Conservation (phyloP, 805 yeast species). For the Zygosaccharomyces rouxii region DNA sequence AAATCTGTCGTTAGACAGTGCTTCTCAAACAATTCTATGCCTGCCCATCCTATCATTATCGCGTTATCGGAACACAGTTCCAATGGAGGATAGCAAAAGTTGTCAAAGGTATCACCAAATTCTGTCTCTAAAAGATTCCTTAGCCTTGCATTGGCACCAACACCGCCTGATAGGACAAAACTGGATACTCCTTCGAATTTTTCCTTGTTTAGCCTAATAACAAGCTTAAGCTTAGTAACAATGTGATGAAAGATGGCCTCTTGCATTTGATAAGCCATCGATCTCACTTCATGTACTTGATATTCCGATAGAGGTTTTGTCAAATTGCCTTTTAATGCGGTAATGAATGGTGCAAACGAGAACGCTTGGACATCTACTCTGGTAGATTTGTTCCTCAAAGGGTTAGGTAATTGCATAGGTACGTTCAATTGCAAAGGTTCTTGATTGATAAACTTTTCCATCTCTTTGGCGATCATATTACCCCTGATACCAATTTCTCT, state of each 20-base stretch:
- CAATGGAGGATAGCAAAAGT: conserved; percentile 63
- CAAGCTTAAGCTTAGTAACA: conserved; percentile 50
- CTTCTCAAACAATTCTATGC: conserved; percentile 74
- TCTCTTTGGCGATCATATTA: conserved; percentile 78
- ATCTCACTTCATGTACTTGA: conserved; percentile 31
- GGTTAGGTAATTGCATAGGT: conserved; percentile 41
- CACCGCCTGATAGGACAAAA: conserved; percentile 91
- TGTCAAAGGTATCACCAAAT: conserved; percentile 32
- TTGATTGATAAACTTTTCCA: conserved; percentile 51
- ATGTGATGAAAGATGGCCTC: conserved; percentile 68
- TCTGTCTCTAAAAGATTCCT: conserved; percentile 45
- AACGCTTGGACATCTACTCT: conserved; percentile 48
- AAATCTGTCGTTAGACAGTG: conserved; percentile 42
- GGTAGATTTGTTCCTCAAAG: conserved; percentile 47
- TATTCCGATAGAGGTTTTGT: conserved; percentile 19
- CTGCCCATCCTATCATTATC: conserved; percentile 97
- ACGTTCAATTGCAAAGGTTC: conserved; percentile 4
- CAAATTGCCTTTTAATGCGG: conserved; percentile 44
- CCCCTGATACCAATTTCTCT: conserved; percentile 77
- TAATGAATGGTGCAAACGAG: conserved; percentile 74
- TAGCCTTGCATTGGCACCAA: conserved; percentile 66
- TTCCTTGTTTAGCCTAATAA: conserved; percentile 42
- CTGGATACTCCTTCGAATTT: conserved; percentile 41
- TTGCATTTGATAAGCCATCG: conserved; percentile 59
- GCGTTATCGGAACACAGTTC: conserved; percentile 90